These are phyloP conservation scores for Lathyrus tuberosus DNA, from an alignment of 306 rosid species.

Conservation along the genomic window DNA sequence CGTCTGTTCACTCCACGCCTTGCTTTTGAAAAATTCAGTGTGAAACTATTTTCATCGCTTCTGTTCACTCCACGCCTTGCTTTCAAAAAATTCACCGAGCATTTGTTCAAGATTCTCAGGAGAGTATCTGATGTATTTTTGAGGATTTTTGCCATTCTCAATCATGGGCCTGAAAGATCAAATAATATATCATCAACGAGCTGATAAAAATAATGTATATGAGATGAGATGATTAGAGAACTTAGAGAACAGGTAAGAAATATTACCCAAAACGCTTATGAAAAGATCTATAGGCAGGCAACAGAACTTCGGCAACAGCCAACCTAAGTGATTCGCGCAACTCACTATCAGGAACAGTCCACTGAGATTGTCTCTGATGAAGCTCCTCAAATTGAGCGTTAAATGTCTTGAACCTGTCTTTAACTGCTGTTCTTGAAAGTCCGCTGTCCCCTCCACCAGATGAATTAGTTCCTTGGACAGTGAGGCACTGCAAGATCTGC, in stretches of 20 bases:
- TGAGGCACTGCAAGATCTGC: conserved; percentile 94
- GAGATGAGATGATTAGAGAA: neutral
- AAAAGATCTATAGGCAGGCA: conserved; percentile 96
- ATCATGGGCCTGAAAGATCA: conserved; percentile 75
- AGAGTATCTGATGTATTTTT: conserved; percentile 65
- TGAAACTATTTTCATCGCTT: conserved; percentile 60
- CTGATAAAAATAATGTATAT: neutral
- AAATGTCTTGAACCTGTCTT: conserved; percentile 88
- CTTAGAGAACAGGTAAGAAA: neutral
- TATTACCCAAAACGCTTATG: conserved; percentile 78
- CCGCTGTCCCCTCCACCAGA: conserved; percentile 64
- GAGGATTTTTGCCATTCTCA: conserved; percentile 83
- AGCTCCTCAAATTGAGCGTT: conserved; percentile 83
- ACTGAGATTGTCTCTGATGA: conserved; percentile 91
- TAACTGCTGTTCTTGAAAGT: conserved; percentile 73
- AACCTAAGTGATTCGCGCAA: conserved; percentile 90
- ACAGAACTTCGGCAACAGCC: conserved; percentile 93
- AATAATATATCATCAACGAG: neutral
- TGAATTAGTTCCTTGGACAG: conserved; percentile 65
- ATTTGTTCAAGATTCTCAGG: conserved; percentile 82
- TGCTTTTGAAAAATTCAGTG: conserved; percentile 82
- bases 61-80: conserved; percentile 82
- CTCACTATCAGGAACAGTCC: conserved; percentile 98
- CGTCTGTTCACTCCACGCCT: conserved; percentile 81
- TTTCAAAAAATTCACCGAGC: conserved; percentile 86